Conservation (phyloP, 352 stramenopile species). For the Lagenidium giganteum region DNA sequence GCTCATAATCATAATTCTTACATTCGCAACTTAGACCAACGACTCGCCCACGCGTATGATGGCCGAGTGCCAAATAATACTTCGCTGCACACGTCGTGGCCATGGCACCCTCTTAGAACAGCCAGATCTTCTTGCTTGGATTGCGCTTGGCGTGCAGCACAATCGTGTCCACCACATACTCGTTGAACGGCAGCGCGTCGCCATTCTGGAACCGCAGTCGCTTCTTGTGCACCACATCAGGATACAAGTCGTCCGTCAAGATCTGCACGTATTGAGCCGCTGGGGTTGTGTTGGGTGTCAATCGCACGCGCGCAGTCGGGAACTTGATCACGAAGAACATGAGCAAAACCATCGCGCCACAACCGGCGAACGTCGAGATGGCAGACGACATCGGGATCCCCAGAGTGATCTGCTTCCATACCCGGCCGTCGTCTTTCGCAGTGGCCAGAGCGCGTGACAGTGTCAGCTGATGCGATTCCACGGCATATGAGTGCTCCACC, state of each 20-base stretch:
- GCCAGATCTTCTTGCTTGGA: slow-evolving; percentile 53
- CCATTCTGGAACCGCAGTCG: slow-evolving; percentile 55
- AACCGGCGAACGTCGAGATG: slow-evolving; percentile 40
- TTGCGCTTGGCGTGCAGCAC: slow-evolving; percentile 55
- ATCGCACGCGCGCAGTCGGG: slow-evolving; percentile 43
- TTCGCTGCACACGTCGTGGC: too few species aligned
- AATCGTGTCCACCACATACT: slow-evolving; percentile 62
- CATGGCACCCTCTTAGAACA: too few species aligned
- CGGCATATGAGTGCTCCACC: slow-evolving; percentile 21
- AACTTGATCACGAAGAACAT: slow-evolving; percentile 49
- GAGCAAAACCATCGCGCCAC: slow-evolving; percentile 43
- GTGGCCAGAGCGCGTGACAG: slow-evolving; percentile 16
- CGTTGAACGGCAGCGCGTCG: slow-evolving; percentile 58
- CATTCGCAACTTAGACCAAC: too few species aligned
- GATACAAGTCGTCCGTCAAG: slow-evolving; percentile 66
- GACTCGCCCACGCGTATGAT: too few species aligned
- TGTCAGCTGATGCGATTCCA: too few species aligned
- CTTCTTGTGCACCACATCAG: slow-evolving; percentile 69
- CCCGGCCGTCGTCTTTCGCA: slow-evolving; percentile 6
- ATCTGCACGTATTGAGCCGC: slow-evolving; percentile 67
- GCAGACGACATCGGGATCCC: slow-evolving; percentile 36
- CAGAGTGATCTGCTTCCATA: slow-evolving; percentile 38
- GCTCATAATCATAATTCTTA: too few species aligned
- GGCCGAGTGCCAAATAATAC: too few species aligned
- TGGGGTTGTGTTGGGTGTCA: slow-evolving; percentile 54